Evolutionary conservation across 2,329 filamentous ascomycete genomes (phyloP).

Genomic region (Magnaporthiopsis rhizophila): DNA sequence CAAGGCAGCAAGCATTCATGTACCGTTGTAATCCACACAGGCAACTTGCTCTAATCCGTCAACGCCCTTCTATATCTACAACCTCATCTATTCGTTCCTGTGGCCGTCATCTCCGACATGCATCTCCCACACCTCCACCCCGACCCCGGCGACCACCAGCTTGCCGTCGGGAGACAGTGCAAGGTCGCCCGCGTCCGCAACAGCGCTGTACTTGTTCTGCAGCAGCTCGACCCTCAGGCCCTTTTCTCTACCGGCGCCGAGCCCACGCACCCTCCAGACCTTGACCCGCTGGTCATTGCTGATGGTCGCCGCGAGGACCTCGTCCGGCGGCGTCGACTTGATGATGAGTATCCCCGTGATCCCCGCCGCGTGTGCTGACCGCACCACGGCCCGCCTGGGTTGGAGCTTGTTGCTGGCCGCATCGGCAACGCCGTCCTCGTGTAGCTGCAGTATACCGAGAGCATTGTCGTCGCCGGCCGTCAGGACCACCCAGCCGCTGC

Average conservation of each 20-base stretch:
- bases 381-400: neutral
- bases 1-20: no score
- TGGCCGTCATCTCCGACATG: neutral
- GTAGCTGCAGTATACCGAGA: constrained; percentile 46
- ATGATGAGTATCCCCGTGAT: constrained; percentile 50
- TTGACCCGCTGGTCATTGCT: constrained; percentile 57
- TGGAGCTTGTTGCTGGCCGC: neutral
- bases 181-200: constrained; percentile 51
- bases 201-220: constrained; percentile 47
- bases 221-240: constrained; percentile 28
- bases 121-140: constrained; percentile 35
- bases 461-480: constrained; percentile 88
- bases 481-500: constrained; percentile 39
- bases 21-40: no score
- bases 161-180: constrained; percentile 19
- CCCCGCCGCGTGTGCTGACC: constrained; percentile 60
- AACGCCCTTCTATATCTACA: no score
- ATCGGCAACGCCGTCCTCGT: constrained; percentile 16
- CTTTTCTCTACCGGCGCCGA: constrained; percentile 12
- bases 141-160: constrained; percentile 36
- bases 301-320: constrained; percentile 10
- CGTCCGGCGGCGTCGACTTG: constrained; percentile 2
- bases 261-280: constrained; percentile 35
- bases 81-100: neutral
- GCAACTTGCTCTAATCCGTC: no score